Evolutionary conservation across 805 yeast genomes (phyloP), one percentile per base, ranked within the genome.

Genomic region (Wickerhamiella qilinensis): DNA sequence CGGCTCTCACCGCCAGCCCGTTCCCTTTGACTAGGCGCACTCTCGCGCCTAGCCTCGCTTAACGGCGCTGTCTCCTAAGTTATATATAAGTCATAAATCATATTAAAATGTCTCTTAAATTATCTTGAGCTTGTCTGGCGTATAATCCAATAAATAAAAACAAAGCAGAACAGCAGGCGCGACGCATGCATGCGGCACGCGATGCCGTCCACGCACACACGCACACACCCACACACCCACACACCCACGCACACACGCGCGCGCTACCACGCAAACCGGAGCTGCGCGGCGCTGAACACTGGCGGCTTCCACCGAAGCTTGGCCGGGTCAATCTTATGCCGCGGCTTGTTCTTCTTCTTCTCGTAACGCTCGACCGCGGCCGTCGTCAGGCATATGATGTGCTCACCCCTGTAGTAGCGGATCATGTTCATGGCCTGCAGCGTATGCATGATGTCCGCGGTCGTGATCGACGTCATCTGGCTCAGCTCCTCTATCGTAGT

Each of bases 331-430:
- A 91, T 68, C 38, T 72, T 68, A 51, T 83, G 88, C 50, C 77
- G 73, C 53, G 79, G 76, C 62, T 79, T 81, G 41, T 72, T 75
- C 55, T 72, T 71, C 43, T 63, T 50, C 53, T 73, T 76, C 18
- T 86, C 86, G 53, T 85, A 82, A 52, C 78, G 71, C 38, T 72
- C 74, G 57, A 80, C 61, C 5, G 83, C 77, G 35, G 80, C 91
- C 47, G 85, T 93, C 20, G 93, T 88, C 38, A 91, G 58, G 48
- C 79, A 77, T 16, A 91, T 84, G 25, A 78, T 75, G 57, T 91
- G 96, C 60, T 91, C 97, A 15, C 97, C 98, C 56, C 85, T 85
- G 59, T 85, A 85, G 54, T 88, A 91, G 50, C 85, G 71, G 48
- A 93, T 65, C 68, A 91, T 84, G 52, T 82, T 86, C 53, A 85